These are phyloP conservation scores for Chaetoscypha palmicola DNA, from an alignment of 2,329 filamentous ascomycete species.

Conservation along the genomic window DNA sequence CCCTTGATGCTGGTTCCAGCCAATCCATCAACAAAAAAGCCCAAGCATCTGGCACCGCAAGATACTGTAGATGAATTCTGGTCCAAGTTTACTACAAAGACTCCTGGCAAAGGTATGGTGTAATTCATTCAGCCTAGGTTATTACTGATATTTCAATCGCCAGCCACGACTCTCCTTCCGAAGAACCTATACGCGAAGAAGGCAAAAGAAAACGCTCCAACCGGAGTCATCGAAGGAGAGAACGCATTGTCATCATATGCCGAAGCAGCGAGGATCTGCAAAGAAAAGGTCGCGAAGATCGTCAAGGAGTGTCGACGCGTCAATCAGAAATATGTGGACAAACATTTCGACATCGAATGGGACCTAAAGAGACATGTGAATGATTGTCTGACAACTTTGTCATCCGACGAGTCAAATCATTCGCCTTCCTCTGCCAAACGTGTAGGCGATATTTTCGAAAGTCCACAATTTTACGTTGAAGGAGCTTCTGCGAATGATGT, in stretches of 20 bases:
- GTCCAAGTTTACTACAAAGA: constrained; percentile 62
- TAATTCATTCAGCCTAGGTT: background rate
- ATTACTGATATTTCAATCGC: background rate
- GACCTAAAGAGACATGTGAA: constrained; percentile 57
- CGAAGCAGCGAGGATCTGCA: constrained; percentile 62
- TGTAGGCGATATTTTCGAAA: constrained; percentile 65
- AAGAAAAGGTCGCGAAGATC: constrained; percentile 55
- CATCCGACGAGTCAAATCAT: background rate
- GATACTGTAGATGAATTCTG: constrained; percentile 66
- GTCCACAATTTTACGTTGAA: constrained; percentile 68
- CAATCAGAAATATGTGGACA: constrained; percentile 80
- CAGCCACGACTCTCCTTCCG: constrained; percentile 63
- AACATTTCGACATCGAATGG: constrained; percentile 78
- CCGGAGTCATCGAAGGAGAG: constrained; percentile 45
- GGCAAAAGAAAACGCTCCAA: constrained; percentile 48
- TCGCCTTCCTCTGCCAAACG: constrained; percentile 43
- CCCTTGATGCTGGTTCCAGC: constrained; percentile 3
- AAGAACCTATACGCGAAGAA: constrained; percentile 58
- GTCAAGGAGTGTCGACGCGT: constrained; percentile 61
- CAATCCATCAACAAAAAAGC: constrained; percentile 19
- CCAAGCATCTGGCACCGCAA: constrained; percentile 56
- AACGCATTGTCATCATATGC: constrained; percentile 63
- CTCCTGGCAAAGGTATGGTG: constrained; percentile 56
- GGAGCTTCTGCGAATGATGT: constrained; percentile 69
- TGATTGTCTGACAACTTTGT: constrained; percentile 43